Evolutionary conservation across 139 green algal genomes (phyloP), one percentile per base, ranked within the genome.

Genomic region (Axilococcus clingmanii): DNA sequence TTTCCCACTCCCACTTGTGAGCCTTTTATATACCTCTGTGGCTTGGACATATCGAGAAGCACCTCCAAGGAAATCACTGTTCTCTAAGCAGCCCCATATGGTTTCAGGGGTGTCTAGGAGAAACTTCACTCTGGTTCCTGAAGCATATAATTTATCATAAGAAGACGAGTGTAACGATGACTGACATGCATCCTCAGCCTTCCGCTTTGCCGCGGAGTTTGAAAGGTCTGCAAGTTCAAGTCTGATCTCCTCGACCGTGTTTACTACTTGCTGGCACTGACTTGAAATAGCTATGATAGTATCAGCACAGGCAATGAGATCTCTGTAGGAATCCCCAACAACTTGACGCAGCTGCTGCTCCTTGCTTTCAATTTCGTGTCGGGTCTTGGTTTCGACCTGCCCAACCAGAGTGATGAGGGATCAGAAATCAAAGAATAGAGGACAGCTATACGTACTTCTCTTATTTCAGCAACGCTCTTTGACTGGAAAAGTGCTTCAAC

Each of bases 41-140:
- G 85, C 84, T 0, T 82, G 63, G 59, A 92, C 62, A 49, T 78
- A 89, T 8, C 90, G 75, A n/a, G 74, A 48, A 1, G 86, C 74
- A 14, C 79, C 91, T 3, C 82, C 80, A 62, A 95, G 53, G 65
- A 78, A 82, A 30, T 88, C 72, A 8, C 57, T 7, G 1, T 68
- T 52, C 37, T 98, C 91, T 57, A 98, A 65, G 66, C 61, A 86
- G 20, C 87, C 86, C 81, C 88, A 98, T n/a, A 98, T 88, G 23
- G 87, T 72, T 74, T 98, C 91, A 1, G 89, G 88, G 0, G 91
- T 95, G 67, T 98, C 91, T 37, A 98, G 61, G 12, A 98, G 53
- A 68, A 89, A 98, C 51, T 94, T 95, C 23, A 97, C 68, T 12
- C 91, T 75, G 46, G 68, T 77, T 31, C 87, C 85, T 37, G 96